phyloP scores from a whole-genome alignment of 2,329 filamentous ascomycete genomes.

The Alternaria novae-zelandiae region DNA sequence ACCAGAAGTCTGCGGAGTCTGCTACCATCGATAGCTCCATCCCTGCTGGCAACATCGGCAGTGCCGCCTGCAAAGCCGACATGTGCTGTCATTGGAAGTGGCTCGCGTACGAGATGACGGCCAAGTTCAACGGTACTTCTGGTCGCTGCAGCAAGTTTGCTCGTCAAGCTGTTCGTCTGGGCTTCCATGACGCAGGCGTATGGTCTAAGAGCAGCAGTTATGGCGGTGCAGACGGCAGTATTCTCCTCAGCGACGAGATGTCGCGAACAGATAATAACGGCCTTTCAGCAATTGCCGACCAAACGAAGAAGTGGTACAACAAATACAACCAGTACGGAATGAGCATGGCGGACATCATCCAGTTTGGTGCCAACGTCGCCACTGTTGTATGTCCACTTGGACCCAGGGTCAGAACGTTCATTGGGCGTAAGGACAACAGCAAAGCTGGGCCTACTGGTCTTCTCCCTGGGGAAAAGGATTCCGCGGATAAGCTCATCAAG shows the following conservation, averaged over 20 bases:
- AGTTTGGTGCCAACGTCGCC: slow-evolving; percentile 47
- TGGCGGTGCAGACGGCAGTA: slow-evolving; percentile 44
- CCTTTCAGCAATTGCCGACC: slow-evolving; percentile 30
- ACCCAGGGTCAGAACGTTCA: slow-evolving; percentile 46
- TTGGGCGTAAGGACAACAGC: slow-evolving; percentile 48
- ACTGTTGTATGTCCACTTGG: slow-evolving; percentile 50
- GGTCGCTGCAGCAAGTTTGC: slow-evolving; percentile 44
- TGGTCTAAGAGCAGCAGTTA: slow-evolving; percentile 37
- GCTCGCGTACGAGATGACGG: slow-evolving; percentile 44
- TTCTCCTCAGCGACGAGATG: slow-evolving; percentile 41
- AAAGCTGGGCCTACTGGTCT: slow-evolving; percentile 43
- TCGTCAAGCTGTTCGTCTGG: slow-evolving; percentile 40
- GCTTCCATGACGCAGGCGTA: slow-evolving; percentile 44
- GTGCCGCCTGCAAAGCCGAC: slow-evolving; percentile 42
- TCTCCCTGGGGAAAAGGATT: slow-evolving; percentile 42
- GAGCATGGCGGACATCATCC: slow-evolving; percentile 49
- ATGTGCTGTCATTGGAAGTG: slow-evolving; percentile 47
- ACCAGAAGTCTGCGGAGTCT: slow-evolving; percentile 31
- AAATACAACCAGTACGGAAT: slow-evolving; percentile 45
- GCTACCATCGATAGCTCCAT: slow-evolving; percentile 28
- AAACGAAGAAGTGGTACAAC: slow-evolving; percentile 41
- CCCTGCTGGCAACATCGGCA: slow-evolving; percentile 38
- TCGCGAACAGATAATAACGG: slow-evolving; percentile 39
- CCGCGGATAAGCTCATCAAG: slow-evolving; percentile 42
- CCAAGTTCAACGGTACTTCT: slow-evolving; percentile 42